These are phyloP conservation scores for Akanthomyces muscarius DNA, from an alignment of 2,329 filamentous ascomycete genomes.

Conservation along the genomic window DNA sequence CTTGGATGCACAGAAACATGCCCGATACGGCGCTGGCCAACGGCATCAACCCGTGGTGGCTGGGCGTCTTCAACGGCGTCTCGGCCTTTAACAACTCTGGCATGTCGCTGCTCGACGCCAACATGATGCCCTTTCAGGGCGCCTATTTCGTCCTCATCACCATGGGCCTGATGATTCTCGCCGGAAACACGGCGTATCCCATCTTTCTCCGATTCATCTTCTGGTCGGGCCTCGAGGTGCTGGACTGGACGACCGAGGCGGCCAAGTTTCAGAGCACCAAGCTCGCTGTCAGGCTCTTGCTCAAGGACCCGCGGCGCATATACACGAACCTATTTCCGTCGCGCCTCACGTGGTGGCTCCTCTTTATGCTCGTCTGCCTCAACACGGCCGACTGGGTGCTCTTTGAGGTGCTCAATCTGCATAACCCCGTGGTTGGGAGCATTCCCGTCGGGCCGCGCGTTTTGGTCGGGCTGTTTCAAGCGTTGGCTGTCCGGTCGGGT, in stretches of 20 bases:
- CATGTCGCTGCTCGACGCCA: constrained; percentile 63
- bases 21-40: constrained; percentile 47
- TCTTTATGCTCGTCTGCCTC: constrained; percentile 56
- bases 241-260: constrained; percentile 36
- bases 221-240: constrained; percentile 46
- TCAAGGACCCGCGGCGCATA: constrained; percentile 53
- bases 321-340: constrained; percentile 63
- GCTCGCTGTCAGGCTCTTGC: constrained; percentile 50
- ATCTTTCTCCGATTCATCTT: constrained; percentile 58
- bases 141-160: constrained; percentile 48
- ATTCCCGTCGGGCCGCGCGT: constrained; percentile 52
- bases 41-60: constrained; percentile 63
- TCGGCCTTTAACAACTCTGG: constrained; percentile 71
- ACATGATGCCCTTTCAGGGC: constrained; percentile 58
- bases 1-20: constrained; percentile 54
- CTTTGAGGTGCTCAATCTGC: constrained; percentile 63
- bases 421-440: constrained; percentile 50
- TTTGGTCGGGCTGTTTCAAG: constrained; percentile 63
- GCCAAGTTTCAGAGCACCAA: constrained; percentile 39
- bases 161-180: constrained; percentile 56
- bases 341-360: constrained; percentile 61
- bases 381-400: constrained; percentile 62
- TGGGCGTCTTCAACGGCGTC: constrained; percentile 62
- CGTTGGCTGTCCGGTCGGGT: constrained; percentile 57
- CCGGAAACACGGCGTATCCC: constrained; percentile 64